phyloP scores from a whole-genome alignment of 2,329 filamentous ascomycete species.

The Sporothrix curviconia region DNA sequence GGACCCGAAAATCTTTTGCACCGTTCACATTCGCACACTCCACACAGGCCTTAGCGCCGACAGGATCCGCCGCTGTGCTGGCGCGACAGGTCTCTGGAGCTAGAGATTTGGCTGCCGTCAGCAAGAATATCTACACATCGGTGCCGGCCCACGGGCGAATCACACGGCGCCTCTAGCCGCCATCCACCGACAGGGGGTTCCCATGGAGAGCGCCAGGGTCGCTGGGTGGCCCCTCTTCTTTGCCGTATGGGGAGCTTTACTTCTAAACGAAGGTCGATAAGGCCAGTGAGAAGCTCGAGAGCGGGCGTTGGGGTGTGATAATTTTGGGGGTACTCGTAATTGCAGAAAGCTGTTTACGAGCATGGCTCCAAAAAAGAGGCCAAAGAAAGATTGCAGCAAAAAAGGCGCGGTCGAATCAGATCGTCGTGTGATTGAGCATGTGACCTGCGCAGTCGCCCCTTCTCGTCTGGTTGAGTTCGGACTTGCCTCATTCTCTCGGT shows the following conservation, averaged over 20 bases:
- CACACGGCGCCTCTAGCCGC: conserved; percentile 20
- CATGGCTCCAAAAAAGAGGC: background rate
- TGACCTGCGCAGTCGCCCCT: background rate
- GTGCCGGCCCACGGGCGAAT: conserved; percentile 16
- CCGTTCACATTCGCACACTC: too few relatives aligned
- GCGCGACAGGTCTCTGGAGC: conserved; percentile 16
- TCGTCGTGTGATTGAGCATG: conserved; percentile 9
- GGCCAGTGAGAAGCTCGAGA: background rate
- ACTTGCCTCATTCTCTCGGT: too few relatives aligned
- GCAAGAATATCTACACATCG: conserved; percentile 17
- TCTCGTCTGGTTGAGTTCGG: too few relatives aligned
- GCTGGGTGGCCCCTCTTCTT: background rate
- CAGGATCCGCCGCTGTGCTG: conserved; percentile 19
- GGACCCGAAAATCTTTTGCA: background rate
- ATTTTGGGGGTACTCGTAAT: too few relatives aligned
- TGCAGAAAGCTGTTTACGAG: too few relatives aligned
- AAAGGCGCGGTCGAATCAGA: conserved; percentile 4
- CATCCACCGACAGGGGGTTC: conserved; percentile 12
- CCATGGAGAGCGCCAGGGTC: conserved; percentile 4
- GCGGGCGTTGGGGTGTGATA: background rate
- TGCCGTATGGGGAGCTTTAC: conserved; percentile 5
- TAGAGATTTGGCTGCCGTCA: conserved; percentile 20
- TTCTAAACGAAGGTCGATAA: background rate
- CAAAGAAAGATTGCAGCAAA: background rate
- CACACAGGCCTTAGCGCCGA: conserved; percentile 17